phyloP scores from a whole-genome alignment of 2,329 filamentous ascomycete species.

The Emmonsiellopsis sp. region DNA sequence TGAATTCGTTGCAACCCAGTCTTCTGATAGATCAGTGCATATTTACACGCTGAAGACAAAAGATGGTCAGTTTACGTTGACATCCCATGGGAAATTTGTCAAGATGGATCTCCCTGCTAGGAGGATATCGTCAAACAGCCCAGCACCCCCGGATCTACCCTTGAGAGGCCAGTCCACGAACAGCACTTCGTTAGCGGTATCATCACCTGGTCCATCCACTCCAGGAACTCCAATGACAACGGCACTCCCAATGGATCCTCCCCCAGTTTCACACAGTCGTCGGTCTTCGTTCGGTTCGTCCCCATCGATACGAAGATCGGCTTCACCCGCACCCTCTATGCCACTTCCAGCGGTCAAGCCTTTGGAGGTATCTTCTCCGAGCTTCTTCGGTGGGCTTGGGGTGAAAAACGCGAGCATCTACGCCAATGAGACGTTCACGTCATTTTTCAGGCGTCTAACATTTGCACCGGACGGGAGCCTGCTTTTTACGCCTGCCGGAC shows the following conservation, averaged over 20 bases:
- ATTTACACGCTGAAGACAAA: conserved; percentile 95
- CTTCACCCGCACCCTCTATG: conserved; percentile 85
- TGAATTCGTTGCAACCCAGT: conserved; percentile 96
- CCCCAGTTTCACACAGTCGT: conserved; percentile 80
- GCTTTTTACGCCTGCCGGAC: conserved; percentile 86
- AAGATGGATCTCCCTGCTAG: conserved; percentile 90
- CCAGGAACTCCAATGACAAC: conserved; percentile 88
- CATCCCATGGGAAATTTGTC: conserved; percentile 68
- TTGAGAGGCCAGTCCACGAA: conserved; percentile 23
- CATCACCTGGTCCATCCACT: conserved; percentile 80
- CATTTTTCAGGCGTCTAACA: conserved; percentile 87
- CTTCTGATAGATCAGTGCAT: conserved; percentile 93
- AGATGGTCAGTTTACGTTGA: conserved; percentile 84
- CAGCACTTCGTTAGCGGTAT: conserved; percentile 40
- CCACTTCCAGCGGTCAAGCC: conserved; percentile 93
- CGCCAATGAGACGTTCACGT: conserved; percentile 91
- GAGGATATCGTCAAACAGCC: conserved; percentile 82
- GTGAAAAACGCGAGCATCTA: conserved; percentile 84
- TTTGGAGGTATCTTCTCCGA: conserved; percentile 76
- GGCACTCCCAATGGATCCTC: conserved; percentile 91
- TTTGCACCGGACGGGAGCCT: conserved; percentile 94
- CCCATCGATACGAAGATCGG: conserved; percentile 71
- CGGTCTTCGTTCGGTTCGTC: conserved; percentile 81
- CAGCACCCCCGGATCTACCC: conserved; percentile 71
- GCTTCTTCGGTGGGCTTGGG: conserved; percentile 51